These are phyloP conservation scores for Ceratocystis diversiconidia DNA, from an alignment of 2,329 filamentous ascomycete species.

Conservation along the genomic window DNA sequence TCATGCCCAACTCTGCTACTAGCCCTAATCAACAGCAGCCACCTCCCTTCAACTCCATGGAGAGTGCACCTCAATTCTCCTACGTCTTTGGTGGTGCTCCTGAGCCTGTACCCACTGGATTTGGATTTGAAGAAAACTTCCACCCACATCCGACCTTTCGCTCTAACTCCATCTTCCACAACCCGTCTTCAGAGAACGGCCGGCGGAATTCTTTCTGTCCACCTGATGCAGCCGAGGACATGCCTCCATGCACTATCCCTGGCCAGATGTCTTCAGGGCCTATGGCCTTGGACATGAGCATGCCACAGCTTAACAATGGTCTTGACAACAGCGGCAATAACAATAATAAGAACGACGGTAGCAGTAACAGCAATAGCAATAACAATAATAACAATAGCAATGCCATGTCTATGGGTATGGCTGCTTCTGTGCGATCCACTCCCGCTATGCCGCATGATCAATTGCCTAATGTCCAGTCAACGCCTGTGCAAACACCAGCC, in stretches of 20 bases:
- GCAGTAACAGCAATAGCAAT: neutral
- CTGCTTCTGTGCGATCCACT: conserved; percentile 11
- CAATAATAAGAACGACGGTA: neutral
- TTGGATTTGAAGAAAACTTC: conserved; percentile 14
- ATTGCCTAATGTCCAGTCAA: conserved; percentile 9
- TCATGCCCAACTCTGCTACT: neutral
- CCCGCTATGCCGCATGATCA: conserved; percentile 11
- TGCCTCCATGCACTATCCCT: conserved; percentile 14
- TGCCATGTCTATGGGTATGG: conserved; percentile 4
- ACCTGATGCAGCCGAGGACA: conserved; percentile 33
- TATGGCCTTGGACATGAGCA: conserved; percentile 18
- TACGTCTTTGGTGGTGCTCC: conserved; percentile 16
- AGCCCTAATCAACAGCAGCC: neutral
- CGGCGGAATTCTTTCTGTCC: conserved; percentile 51
- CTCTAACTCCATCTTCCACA: conserved; percentile 52
- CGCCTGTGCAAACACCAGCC: conserved; percentile 16
- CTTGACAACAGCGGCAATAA: neutral
- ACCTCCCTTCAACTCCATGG: neutral
- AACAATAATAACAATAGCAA: neutral
- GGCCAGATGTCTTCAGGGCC: conserved; percentile 11
- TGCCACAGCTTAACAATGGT: neutral
- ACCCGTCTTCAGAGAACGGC: conserved; percentile 42
- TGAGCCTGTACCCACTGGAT: conserved; percentile 7
- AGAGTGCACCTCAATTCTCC: conserved; percentile 8
- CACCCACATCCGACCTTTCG: conserved; percentile 40